Percentiles rank a stretch among this genome's conserved stretches.
Conservation (phyloP, 1,284 basidiomycete species). For the Heliocybe sulcata region DNA sequence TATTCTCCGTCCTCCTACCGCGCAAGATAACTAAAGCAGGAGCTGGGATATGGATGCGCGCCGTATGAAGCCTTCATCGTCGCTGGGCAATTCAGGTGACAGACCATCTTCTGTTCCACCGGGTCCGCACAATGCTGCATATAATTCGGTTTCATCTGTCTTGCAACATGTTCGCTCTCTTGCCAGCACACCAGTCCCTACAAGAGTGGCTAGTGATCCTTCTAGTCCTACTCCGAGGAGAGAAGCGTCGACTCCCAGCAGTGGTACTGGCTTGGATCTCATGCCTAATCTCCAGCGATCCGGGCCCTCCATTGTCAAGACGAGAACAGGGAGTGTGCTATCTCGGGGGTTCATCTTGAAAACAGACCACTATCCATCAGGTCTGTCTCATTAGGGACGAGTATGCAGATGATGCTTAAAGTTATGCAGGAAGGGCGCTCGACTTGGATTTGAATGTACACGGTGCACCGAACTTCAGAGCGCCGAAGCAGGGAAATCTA, state of each 20-base stretch:
- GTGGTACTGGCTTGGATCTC: constrained; percentile 37
- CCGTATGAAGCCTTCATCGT: not conserved
- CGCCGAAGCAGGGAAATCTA: constrained; percentile 66
- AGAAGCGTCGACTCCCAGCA: not conserved
- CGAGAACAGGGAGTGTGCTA: constrained; percentile 81
- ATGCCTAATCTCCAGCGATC: constrained; percentile 56
- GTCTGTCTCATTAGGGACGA: constrained; percentile 23
- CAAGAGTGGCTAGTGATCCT: not conserved
- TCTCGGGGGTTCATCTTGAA: constrained; percentile 90
- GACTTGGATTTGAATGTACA: constrained; percentile 90
- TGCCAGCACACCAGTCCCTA: not conserved
- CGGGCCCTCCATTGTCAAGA: constrained; percentile 77
- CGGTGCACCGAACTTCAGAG: constrained; percentile 95
- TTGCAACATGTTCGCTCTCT: not conserved
- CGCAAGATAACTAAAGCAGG: not conserved
- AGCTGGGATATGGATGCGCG: not conserved
- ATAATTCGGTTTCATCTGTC: not conserved
- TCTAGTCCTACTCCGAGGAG: not conserved
- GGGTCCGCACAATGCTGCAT: not conserved
- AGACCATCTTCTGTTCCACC: not conserved
- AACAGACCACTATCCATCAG: constrained; percentile 89
- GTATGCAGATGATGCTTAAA: constrained; percentile 8
- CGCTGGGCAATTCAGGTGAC: not conserved
- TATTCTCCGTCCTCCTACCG: not conserved
- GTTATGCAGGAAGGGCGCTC: constrained; percentile 64